A percentile compares a stretch with the other conserved stretches of the same genome.
phyloP scores from a whole-genome alignment of 352 stramenopile species.

The Pythium coloratum region DNA sequence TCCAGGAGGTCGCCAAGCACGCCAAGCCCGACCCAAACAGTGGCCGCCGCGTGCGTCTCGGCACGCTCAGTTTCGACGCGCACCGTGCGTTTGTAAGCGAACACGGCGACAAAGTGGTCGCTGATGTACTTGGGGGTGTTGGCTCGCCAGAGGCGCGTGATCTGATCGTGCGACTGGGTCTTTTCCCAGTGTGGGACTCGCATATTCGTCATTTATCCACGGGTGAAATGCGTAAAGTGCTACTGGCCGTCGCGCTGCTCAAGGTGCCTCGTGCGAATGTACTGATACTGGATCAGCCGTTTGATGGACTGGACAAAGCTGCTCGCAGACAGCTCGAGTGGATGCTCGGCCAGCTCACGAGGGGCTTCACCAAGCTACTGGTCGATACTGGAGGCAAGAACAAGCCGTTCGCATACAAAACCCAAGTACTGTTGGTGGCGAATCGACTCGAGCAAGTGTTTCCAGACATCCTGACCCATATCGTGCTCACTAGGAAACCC shows the following conservation, averaged over 20 bases:
- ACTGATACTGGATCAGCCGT: slow-evolving; percentile 92
- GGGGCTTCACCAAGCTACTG: slow-evolving; percentile 88
- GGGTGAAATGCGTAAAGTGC: slow-evolving; percentile 91
- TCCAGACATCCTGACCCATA: slow-evolving; percentile 73
- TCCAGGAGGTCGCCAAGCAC: slow-evolving; percentile 34
- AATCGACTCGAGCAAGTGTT: slow-evolving; percentile 90
- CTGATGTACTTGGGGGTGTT: slow-evolving; percentile 70
- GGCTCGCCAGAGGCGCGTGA: slow-evolving; percentile 75
- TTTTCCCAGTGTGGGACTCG: slow-evolving; percentile 89
- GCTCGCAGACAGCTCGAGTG: slow-evolving; percentile 77
- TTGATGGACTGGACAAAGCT: slow-evolving; percentile 91
- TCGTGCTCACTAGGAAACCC: slow-evolving; percentile 44
- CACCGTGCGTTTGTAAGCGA: slow-evolving; percentile 77
- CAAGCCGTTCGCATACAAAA: slow-evolving; percentile 80
- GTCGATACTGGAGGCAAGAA: slow-evolving; percentile 86
- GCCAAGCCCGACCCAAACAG: slow-evolving; percentile 4
- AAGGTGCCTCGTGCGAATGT: slow-evolving; percentile 66
- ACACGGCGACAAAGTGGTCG: slow-evolving; percentile 55
- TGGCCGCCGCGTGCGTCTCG: slow-evolving; percentile 36
- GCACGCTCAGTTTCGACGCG: slow-evolving; percentile 80
- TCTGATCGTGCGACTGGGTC: slow-evolving; percentile 89
- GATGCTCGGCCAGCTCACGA: slow-evolving; percentile 83
- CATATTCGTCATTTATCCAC: slow-evolving; percentile 87
- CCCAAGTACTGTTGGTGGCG: slow-evolving; percentile 86
- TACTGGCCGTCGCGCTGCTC: slow-evolving; percentile 86